phyloP scores from a whole-genome alignment of 805 yeast species.

The Saccharomycopsis lassenensis region DNA sequence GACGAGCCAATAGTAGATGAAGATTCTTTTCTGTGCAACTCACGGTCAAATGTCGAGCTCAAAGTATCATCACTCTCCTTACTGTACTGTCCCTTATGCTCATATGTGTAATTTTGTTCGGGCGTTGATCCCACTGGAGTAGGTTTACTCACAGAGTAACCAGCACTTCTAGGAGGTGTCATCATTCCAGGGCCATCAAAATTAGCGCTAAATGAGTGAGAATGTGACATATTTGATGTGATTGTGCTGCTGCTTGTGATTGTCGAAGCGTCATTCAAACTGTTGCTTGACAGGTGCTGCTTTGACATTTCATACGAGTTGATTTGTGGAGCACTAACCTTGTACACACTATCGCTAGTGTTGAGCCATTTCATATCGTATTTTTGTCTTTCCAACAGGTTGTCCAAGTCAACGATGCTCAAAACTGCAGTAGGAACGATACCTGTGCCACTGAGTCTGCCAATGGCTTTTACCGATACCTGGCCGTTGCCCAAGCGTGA shows the following conservation, averaged over 20 bases:
- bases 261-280: not conserved
- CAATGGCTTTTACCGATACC: slow-evolving; percentile 43
- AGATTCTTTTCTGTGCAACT: slow-evolving; percentile 7
- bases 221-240: no score
- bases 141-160: slow-evolving; percentile 9
- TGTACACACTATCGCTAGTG: slow-evolving; percentile 6
- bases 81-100: slow-evolving; percentile 9
- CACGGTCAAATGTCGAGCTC: slow-evolving; percentile 12
- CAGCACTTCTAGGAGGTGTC: slow-evolving; percentile 9
- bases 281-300: not conserved
- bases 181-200: no score
- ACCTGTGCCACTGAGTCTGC: slow-evolving; percentile 9
- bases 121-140: slow-evolving; percentile 11
- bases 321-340: no score
- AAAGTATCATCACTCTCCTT: slow-evolving; percentile 13
- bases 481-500: slow-evolving; percentile 42
- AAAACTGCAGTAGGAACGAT: slow-evolving; percentile 10
- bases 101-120: slow-evolving; percentile 10
- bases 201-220: no score
- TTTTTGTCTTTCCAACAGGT: slow-evolving; percentile 4
- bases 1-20: slow-evolving; percentile 12
- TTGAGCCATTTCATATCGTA: slow-evolving; percentile 11
- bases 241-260: not conserved
- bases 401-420: slow-evolving; percentile 12
- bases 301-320: not conserved